Conservation (phyloP, 306 rosid genomes). For the Neltuma alba region DNA sequence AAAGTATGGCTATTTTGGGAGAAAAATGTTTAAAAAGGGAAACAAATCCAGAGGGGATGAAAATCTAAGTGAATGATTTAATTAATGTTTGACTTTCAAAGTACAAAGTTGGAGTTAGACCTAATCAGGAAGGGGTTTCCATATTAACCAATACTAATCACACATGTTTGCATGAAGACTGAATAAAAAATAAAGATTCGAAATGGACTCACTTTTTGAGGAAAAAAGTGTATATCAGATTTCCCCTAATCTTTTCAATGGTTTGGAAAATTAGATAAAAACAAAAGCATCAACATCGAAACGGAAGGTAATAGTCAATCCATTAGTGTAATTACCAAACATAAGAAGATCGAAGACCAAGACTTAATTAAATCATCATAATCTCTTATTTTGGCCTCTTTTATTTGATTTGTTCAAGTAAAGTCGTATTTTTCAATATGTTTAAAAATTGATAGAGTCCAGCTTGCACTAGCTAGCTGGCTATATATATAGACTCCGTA, state of each 20-base stretch:
- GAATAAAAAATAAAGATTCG: neutral
- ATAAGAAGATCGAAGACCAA: neutral
- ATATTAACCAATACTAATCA: slow-evolving; percentile 26
- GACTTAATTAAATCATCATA: neutral
- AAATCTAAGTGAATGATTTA: slow-evolving; percentile 48
- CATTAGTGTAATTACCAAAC: neutral
- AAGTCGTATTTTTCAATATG: neutral
- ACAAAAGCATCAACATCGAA: slow-evolving; percentile 30
- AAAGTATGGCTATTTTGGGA: slow-evolving; percentile 5
- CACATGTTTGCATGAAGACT: slow-evolving; percentile 19
- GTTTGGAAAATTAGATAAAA: slow-evolving; percentile 9
- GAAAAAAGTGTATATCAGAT: neutral
- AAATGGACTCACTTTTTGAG: slow-evolving; percentile 18
- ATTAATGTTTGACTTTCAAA: slow-evolving; percentile 54
- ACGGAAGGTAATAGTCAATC: slow-evolving; percentile 3
- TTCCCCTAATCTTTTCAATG: slow-evolving; percentile 11
- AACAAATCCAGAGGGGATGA: slow-evolving; percentile 11
- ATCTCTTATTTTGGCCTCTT: neutral
- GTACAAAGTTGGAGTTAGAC: slow-evolving; percentile 37
- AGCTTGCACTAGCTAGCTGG: slow-evolving; percentile 16
- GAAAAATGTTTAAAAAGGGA: slow-evolving; percentile 13
- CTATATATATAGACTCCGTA: neutral
- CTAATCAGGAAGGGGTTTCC: slow-evolving; percentile 23
- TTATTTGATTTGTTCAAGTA: neutral
- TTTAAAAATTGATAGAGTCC: neutral